phyloP scores from a whole-genome alignment of 2,329 filamentous ascomycete species.

The Penicillium occitanis region DNA sequence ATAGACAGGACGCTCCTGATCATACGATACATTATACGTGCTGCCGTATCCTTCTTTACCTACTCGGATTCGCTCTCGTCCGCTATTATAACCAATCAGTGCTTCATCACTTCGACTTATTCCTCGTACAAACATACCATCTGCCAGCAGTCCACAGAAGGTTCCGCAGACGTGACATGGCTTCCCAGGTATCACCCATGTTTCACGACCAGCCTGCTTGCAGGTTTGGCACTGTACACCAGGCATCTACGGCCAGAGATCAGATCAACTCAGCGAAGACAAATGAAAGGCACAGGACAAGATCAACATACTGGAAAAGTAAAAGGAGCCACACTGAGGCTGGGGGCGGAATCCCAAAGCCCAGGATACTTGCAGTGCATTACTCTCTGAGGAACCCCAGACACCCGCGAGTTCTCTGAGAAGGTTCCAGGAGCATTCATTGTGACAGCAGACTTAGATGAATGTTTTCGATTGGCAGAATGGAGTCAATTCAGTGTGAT shows the following conservation, averaged over 20 bases:
- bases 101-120: background rate
- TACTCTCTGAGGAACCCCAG: background rate
- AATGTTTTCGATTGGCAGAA: background rate
- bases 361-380: background rate
- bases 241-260: constrained; percentile 15
- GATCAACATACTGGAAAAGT: constrained; percentile 1
- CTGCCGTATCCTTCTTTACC: background rate
- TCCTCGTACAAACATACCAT: constrained; percentile 1
- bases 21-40: background rate
- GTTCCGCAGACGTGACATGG: constrained; percentile 21
- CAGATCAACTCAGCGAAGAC: background rate
- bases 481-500: background rate
- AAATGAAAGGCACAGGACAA: background rate
- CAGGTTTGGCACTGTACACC: constrained; percentile 16
- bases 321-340: background rate
- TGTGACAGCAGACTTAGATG: background rate
- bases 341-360: background rate
- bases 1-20: background rate
- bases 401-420: background rate
- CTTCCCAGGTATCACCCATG: constrained; percentile 22
- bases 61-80: background rate
- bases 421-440: background rate
- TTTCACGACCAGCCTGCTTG: constrained; percentile 16
- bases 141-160: constrained; percentile 1
- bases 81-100: constrained; percentile 9